Conservation (phyloP, 768 basidiomycete genomes). For the Kwoniella europaea region DNA sequence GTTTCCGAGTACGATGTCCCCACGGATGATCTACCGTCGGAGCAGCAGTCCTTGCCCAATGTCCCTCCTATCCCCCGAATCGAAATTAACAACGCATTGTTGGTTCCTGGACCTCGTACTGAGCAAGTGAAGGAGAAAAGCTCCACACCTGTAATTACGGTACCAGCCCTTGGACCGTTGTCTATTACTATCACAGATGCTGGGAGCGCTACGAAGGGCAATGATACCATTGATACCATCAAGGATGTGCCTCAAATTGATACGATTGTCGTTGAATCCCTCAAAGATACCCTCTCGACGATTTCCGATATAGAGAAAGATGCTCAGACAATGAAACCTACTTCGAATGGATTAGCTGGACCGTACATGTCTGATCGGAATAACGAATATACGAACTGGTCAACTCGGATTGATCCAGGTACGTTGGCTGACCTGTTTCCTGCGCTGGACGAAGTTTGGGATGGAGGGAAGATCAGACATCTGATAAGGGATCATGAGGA, state of each 20-base stretch:
- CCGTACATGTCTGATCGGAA: constrained; percentile 25
- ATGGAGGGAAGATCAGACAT: constrained; percentile 25
- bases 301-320: not conserved
- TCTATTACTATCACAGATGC: too few relatives aligned
- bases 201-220: too few relatives aligned
- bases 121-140: too few relatives aligned
- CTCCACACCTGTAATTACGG: too few relatives aligned
- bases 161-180: too few relatives aligned
- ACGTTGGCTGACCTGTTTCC: constrained; percentile 37
- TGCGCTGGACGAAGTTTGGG: constrained; percentile 32
- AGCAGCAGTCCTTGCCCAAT: too few relatives aligned
- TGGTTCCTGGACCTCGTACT: too few relatives aligned
- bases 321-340: not conserved
- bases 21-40: too few relatives aligned
- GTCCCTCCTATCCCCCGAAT: not conserved
- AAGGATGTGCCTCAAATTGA: not conserved
- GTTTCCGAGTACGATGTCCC: too few relatives aligned
- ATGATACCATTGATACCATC: not conserved
- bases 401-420: constrained; percentile 30
- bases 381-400: constrained; percentile 34
- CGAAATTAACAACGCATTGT: not conserved
- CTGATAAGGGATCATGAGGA: constrained; percentile 32
- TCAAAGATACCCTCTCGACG: not conserved
- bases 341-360: constrained; percentile 15
- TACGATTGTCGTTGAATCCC: not conserved